Conservation (phyloP, 139 green algal genomes). For the Desmodesmus armatus region DNA sequence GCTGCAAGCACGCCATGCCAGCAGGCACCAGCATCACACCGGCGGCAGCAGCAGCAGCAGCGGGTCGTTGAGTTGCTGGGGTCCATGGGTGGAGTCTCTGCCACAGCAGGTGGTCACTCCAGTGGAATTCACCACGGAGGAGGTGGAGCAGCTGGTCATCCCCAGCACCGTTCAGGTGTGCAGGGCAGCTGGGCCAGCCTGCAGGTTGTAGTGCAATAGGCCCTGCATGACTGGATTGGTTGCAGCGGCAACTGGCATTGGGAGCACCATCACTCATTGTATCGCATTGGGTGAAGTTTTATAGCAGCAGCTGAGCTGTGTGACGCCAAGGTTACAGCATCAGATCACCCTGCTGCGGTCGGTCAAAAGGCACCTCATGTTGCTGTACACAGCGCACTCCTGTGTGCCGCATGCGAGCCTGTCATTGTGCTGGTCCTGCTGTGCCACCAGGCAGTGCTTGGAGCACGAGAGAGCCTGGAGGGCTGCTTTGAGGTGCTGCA, state of each 20-base stretch:
- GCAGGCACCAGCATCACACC: neutral
- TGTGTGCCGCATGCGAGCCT: no score
- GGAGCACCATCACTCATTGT: no score
- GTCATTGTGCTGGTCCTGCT: slow-evolving; percentile 7
- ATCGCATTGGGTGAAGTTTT: no score
- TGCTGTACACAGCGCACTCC: no score
- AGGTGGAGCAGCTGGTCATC: slow-evolving; percentile 42
- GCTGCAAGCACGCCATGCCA: slow-evolving; percentile 18
- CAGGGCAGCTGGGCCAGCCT: no score
- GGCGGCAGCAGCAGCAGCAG: neutral
- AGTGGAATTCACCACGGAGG: slow-evolving; percentile 29
- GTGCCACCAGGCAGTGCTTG: slow-evolving; percentile 7
- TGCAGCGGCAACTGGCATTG: no score
- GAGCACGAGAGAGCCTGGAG: neutral
- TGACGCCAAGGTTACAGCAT: no score
- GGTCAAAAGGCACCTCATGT: no score
- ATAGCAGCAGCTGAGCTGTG: no score
- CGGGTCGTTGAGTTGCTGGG: neutral
- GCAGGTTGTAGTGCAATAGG: no score
- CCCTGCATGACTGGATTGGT: no score
- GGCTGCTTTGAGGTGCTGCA: slow-evolving; percentile 47
- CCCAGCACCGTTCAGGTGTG: slow-evolving; percentile 18
- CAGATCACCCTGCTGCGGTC: no score
- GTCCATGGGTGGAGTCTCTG: slow-evolving; percentile 11
- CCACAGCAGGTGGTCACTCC: neutral